Evolutionary conservation across 345 rosid genomes (phyloP).

Genomic region (Clausena lansium): DNA sequence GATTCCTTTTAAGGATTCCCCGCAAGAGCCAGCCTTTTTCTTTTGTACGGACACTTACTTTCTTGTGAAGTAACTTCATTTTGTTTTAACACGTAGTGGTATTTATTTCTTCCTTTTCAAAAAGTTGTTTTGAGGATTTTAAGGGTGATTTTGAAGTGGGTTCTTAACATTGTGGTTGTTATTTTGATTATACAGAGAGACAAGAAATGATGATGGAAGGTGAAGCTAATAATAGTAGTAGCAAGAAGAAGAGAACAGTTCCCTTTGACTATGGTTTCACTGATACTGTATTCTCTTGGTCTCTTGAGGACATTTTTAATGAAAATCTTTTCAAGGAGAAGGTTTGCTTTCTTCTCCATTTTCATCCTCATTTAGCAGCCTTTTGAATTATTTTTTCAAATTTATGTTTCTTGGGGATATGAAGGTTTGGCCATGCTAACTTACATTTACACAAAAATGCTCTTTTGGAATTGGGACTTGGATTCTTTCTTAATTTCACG

Average conservation of each 20-base stretch:
- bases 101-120: too few species aligned
- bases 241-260: slow-evolving; percentile 31
- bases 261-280: background rate
- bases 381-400: background rate
- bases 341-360: background rate
- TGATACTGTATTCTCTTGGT: background rate
- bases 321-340: background rate
- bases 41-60: background rate
- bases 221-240: too few species aligned
- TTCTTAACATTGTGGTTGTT: background rate
- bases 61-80: background rate
- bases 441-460: background rate
- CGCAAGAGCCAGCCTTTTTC: background rate
- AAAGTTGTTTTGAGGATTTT: background rate
- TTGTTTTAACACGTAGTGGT: background rate
- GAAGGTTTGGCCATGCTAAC: background rate
- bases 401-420: background rate
- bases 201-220: too few species aligned
- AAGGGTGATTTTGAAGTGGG: background rate
- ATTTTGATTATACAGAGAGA: background rate
- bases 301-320: background rate
- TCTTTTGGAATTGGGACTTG: background rate
- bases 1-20: background rate
- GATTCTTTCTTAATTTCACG: background rate
- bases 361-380: background rate